Evolutionary conservation across 2,329 filamentous ascomycete genomes (phyloP).

Genomic region (Clathrospora elynae): DNA sequence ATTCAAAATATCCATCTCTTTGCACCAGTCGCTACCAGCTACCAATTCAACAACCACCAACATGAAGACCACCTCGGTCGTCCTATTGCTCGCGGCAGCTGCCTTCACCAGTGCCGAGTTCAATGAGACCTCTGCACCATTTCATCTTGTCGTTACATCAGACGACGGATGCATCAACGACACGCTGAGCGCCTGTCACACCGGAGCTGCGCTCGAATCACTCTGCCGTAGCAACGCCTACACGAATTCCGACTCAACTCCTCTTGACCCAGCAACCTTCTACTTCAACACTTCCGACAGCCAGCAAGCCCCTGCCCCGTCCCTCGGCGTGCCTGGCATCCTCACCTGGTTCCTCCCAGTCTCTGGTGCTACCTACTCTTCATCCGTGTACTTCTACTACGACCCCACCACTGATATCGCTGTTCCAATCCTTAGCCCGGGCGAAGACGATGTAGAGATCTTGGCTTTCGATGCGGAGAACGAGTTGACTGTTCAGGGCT

Average conservation of each 20-base stretch:
- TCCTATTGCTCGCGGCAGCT: constrained; percentile 32
- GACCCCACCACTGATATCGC: constrained; percentile 51
- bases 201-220: constrained; percentile 56
- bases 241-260: constrained; percentile 25
- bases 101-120: constrained; percentile 26
- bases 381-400: constrained; percentile 45
- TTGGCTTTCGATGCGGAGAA: constrained; percentile 51
- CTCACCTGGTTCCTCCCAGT: constrained; percentile 53
- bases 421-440: constrained; percentile 49
- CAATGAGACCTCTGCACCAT: constrained; percentile 51
- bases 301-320: constrained; percentile 15
- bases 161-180: constrained; percentile 48
- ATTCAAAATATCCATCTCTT: constrained; percentile 6
- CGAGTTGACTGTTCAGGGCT: constrained; percentile 49
- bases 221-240: constrained; percentile 48
- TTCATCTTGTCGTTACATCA: constrained; percentile 51
- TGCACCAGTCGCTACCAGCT: background rate
- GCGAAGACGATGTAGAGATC: constrained; percentile 26
- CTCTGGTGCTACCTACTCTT: constrained; percentile 34
- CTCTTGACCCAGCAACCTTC: constrained; percentile 29
- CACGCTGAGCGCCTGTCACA: constrained; percentile 53
- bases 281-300: constrained; percentile 44
- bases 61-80: constrained; percentile 30
- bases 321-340: constrained; percentile 36
- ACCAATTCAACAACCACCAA: background rate